A percentile compares a stretch with the other conserved stretches of the same genome.
Conservation (phyloP, 352 stramenopile genomes). For the Phytophthora macrochlamydospora region DNA sequence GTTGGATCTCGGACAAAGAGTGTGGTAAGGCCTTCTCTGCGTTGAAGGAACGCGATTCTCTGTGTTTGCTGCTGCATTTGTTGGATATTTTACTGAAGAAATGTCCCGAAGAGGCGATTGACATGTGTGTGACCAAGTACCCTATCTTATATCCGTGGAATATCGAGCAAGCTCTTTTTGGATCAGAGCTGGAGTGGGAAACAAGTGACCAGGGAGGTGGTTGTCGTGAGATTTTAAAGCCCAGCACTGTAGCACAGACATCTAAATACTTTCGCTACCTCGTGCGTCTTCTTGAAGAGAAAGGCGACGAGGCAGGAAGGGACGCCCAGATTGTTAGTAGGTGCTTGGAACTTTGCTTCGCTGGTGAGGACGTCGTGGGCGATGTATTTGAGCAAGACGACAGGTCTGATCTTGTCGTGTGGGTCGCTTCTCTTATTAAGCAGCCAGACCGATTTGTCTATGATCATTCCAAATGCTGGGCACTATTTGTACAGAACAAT, state of each 20-base stretch:
- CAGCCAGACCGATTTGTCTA: slow-evolving; percentile 54
- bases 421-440: slow-evolving; percentile 53
- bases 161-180: slow-evolving; percentile 84
- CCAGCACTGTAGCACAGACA: slow-evolving; percentile 51
- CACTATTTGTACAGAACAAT: slow-evolving; percentile 58
- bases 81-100: slow-evolving; percentile 86
- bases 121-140: slow-evolving; percentile 75
- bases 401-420: slow-evolving; percentile 30
- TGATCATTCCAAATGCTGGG: slow-evolving; percentile 61
- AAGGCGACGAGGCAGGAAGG: slow-evolving; percentile 43
- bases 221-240: slow-evolving; percentile 34
- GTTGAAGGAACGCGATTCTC: slow-evolving; percentile 60
- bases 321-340: slow-evolving; percentile 58
- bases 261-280: slow-evolving; percentile 79
- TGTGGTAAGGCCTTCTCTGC: slow-evolving; percentile 44
- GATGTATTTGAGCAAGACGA: slow-evolving; percentile 58
- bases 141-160: slow-evolving; percentile 82
- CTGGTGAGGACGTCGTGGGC: slow-evolving; percentile 40
- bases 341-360: slow-evolving; percentile 72
- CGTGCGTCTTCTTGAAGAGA: slow-evolving; percentile 63
- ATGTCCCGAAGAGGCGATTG: slow-evolving; percentile 67
- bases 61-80: slow-evolving; percentile 79
- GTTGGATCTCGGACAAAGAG: slow-evolving; percentile 75
- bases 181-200: slow-evolving; percentile 46
- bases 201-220: slow-evolving; percentile 33